These are phyloP conservation scores for Rhizopus delemar DNA, from an alignment of 371 early-diverging fungal genomes.

Conservation along the genomic window DNA sequence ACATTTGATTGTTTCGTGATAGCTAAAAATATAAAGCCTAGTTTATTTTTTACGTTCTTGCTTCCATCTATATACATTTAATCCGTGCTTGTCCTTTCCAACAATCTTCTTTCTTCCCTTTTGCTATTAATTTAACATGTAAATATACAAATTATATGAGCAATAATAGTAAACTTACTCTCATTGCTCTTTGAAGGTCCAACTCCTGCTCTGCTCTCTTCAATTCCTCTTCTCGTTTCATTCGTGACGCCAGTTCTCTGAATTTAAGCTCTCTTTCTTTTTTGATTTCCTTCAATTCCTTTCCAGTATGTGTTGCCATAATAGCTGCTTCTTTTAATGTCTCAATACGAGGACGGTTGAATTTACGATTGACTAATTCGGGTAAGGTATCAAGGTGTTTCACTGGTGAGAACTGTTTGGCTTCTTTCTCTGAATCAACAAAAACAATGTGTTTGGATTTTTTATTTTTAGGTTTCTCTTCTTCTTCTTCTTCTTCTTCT, in stretches of 20 bases:
- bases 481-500: constrained; percentile 45
- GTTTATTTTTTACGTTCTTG: constrained; percentile 79
- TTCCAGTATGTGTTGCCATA: constrained; percentile 30
- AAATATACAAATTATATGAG: constrained; percentile 19
- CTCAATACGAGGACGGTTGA: constrained; percentile 71
- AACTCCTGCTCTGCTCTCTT: constrained; percentile 74
- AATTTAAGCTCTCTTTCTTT: constrained; percentile 56
- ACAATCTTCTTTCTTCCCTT: constrained; percentile 79
- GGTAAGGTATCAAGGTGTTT: constrained; percentile 84
- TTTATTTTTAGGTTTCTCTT: constrained; percentile 26
- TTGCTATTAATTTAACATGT: constrained; percentile 33
- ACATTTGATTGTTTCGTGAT: no score
- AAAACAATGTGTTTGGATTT: constrained; percentile 84
- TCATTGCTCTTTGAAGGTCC: constrained; percentile 74
- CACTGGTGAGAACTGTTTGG: constrained; percentile 64
- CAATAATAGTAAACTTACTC: constrained; percentile 44
- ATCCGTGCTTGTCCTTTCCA: constrained; percentile 79
- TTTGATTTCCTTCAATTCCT: constrained; percentile 32
- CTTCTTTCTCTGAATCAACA: constrained; percentile 81
- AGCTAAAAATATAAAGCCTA: neutral
- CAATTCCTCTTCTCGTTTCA: constrained; percentile 79
- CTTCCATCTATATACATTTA: constrained; percentile 91
- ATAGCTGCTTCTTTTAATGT: constrained; percentile 57
- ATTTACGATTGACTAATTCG: constrained; percentile 78
- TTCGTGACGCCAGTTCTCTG: constrained; percentile 74